Evolutionary conservation across 2,329 filamentous ascomycete species (phyloP).

Genomic region (Acephala macrosclerotiorum): DNA sequence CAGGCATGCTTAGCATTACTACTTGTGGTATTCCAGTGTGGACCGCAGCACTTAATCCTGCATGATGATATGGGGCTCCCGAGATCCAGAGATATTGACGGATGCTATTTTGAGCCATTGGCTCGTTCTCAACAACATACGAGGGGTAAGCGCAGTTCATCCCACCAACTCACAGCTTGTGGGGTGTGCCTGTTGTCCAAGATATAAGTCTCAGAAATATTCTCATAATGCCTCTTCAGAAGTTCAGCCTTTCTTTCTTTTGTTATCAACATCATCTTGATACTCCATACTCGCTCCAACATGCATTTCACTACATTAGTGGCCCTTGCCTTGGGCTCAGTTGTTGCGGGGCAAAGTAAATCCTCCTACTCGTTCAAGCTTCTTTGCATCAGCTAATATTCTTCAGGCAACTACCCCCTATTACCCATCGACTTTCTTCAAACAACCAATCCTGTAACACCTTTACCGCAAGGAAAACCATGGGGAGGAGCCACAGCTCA

Average conservation of each 20-base stretch:
- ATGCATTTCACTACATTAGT: background rate
- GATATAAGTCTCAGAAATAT: constrained; percentile 4
- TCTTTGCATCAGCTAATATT: background rate
- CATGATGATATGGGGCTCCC: background rate
- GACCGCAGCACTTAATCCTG: background rate
- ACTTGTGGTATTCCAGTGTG: background rate
- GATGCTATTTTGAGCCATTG: background rate
- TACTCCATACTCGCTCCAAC: background rate
- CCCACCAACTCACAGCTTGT: background rate
- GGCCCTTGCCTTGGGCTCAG: background rate
- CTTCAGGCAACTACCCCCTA: background rate
- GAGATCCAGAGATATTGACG: background rate
- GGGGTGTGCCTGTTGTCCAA: background rate
- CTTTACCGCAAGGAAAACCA: background rate
- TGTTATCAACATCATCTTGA: background rate
- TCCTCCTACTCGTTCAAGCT: background rate
- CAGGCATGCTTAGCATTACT: background rate
- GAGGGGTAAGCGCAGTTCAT: background rate
- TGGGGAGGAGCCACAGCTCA: background rate
- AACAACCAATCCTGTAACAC: background rate
- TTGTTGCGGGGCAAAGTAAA: constrained; percentile 1
- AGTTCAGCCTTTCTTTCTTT: background rate
- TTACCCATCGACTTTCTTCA: background rate
- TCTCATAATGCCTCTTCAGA: constrained; percentile 1
- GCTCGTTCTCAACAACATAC: background rate